Conservation (phyloP, 2,329 filamentous ascomycete species). For the Verticillium albo-atrum region DNA sequence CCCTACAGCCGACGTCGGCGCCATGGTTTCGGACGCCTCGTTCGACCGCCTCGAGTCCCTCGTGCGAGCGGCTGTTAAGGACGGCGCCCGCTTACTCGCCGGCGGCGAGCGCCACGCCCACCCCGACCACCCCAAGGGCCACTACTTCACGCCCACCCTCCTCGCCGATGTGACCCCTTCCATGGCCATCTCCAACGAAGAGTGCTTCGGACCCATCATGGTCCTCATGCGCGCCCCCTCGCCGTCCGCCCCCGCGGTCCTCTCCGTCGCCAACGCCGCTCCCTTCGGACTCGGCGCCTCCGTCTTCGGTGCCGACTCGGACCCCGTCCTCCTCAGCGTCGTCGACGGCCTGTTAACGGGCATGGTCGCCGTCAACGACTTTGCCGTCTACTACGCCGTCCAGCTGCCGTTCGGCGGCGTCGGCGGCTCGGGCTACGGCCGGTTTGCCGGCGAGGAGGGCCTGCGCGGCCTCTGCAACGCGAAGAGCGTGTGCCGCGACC, state of each 20-base stretch:
- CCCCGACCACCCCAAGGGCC: slow-evolving; percentile 68
- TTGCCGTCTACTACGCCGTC: slow-evolving; percentile 87
- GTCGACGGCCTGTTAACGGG: slow-evolving; percentile 70
- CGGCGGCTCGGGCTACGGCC: slow-evolving; percentile 84
- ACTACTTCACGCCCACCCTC: slow-evolving; percentile 91
- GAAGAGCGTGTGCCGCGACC: slow-evolving; percentile 82
- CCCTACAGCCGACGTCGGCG: slow-evolving; percentile 76
- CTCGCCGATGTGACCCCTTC: slow-evolving; percentile 80
- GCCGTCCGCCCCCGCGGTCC: slow-evolving; percentile 57
- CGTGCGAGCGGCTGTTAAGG: slow-evolving; percentile 69
- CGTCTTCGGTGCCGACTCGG: slow-evolving; percentile 70
- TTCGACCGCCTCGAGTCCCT: slow-evolving; percentile 75
- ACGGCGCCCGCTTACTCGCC: slow-evolving; percentile 75
- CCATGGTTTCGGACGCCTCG: slow-evolving; percentile 75
- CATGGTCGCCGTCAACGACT: slow-evolving; percentile 95
- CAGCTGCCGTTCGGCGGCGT: slow-evolving; percentile 92
- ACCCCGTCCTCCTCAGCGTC: slow-evolving; percentile 57
- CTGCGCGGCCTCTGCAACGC: slow-evolving; percentile 78
- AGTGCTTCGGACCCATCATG: slow-evolving; percentile 92
- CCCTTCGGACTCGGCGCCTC: slow-evolving; percentile 82
- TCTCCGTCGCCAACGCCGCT: slow-evolving; percentile 77
- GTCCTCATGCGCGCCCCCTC: slow-evolving; percentile 70
- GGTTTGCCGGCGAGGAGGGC: slow-evolving; percentile 89
- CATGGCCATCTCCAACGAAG: slow-evolving; percentile 85
- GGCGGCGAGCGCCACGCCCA: slow-evolving; percentile 72